Percentiles rank a stretch among this genome's conserved stretches.
Evolutionary conservation across 192 early-diverging fungal genomes (phyloP).

Genomic region (Coemansia asiatica): DNA sequence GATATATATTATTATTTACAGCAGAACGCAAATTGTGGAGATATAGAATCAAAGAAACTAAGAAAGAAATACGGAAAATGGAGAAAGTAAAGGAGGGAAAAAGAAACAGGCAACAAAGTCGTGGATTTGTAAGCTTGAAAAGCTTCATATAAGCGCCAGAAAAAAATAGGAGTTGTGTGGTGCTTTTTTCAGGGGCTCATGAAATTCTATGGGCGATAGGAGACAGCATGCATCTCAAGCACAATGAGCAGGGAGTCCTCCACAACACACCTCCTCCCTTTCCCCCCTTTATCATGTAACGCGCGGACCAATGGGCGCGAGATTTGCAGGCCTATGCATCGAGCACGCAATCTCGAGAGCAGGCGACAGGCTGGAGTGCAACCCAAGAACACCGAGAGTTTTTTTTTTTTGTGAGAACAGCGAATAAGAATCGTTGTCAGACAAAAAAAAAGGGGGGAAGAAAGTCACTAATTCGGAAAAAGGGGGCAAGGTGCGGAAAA

Average conservation of each 20-base stretch:
- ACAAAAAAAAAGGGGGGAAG: neutral
- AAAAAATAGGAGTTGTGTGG: neutral
- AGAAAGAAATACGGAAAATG: neutral
- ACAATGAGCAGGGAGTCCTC: neutral
- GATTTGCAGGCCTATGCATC: constrained; percentile 1
- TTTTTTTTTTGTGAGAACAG: neutral
- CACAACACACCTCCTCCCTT: constrained; percentile 3
- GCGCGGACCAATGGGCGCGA: constrained; percentile 7
- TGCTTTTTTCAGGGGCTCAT: constrained; percentile 7
- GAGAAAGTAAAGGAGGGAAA: neutral
- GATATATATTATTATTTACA: neutral
- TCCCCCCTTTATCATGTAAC: constrained; percentile 2
- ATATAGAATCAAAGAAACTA: neutral
- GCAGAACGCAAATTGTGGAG: neutral
- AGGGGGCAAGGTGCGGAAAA: neutral
- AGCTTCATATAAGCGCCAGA: neutral
- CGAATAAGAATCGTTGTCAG: neutral
- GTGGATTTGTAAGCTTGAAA: neutral
- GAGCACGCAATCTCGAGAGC: constrained; percentile 6
- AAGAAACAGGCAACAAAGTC: neutral
- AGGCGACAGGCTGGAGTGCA: neutral
- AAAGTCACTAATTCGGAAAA: neutral
- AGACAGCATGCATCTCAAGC: neutral
- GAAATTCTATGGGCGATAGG: constrained; percentile 1
- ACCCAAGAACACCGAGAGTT: constrained; percentile 1